These are phyloP conservation scores for Rhodotorula toruloides DNA, from an alignment of 768 basidiomycete species.

Conservation along the genomic window DNA sequence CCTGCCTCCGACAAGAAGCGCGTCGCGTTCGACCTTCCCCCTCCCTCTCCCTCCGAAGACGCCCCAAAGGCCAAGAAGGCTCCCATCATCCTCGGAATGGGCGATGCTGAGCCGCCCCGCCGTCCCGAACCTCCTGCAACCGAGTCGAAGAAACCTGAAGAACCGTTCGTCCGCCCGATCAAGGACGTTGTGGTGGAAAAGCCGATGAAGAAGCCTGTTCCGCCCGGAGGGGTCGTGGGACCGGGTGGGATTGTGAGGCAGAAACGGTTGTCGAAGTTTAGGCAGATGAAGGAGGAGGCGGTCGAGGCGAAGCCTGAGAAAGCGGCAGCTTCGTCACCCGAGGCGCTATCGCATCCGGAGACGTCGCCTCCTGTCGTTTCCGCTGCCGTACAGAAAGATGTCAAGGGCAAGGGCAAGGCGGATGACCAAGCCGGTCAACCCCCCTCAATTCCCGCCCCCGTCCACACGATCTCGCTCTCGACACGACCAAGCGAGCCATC, in stretches of 20 bases:
- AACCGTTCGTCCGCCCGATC: slow-evolving; percentile 18
- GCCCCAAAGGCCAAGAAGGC: slow-evolving; percentile 4
- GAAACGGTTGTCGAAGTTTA: slow-evolving; percentile 11
- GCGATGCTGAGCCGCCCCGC: background rate
- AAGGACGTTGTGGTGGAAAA: slow-evolving; percentile 33
- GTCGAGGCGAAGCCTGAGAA: background rate
- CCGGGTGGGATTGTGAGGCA: background rate
- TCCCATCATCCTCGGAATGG: slow-evolving; percentile 29
- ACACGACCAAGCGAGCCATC: background rate
- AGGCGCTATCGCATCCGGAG: background rate
- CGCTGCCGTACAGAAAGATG: background rate
- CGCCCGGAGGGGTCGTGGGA: background rate
- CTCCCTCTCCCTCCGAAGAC: background rate
- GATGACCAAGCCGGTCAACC: background rate
- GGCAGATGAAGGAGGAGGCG: slow-evolving; percentile 13
- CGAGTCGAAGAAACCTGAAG: background rate
- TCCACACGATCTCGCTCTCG: slow-evolving; percentile 35
- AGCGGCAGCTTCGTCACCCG: background rate
- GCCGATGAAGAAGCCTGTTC: slow-evolving; percentile 11
- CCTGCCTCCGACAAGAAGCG: slow-evolving; percentile 10
- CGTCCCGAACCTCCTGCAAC: background rate
- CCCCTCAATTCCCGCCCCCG: slow-evolving; percentile 7
- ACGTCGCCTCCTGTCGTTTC: background rate
- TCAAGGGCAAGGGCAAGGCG: slow-evolving; percentile 12
- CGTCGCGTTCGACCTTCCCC: slow-evolving; percentile 29